Percentiles rank a stretch among this genome's conserved stretches.
These are phyloP conservation scores for Boletus holoroseus DNA, from an alignment of 1,284 basidiomycete species.

Conservation along the genomic window DNA sequence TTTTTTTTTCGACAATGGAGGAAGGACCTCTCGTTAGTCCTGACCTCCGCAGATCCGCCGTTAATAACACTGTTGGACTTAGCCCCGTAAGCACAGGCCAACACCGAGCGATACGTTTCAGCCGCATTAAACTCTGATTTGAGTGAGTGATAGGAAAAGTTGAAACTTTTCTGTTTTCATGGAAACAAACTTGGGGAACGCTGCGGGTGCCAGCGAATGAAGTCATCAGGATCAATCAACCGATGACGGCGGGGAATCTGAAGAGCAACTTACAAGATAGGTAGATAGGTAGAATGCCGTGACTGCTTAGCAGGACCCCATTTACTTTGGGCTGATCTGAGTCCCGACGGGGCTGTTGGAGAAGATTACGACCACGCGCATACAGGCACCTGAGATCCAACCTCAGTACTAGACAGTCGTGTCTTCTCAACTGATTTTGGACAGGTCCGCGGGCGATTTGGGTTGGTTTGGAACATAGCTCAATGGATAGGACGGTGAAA, in stretches of 20 bases:
- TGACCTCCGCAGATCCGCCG: slow-evolving; percentile 20
- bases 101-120: slow-evolving; percentile 23
- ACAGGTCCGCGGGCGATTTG: neutral
- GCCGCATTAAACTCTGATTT: slow-evolving; percentile 23
- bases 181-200: slow-evolving; percentile 21
- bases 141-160: slow-evolving; percentile 10
- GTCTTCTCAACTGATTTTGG: slow-evolving; percentile 3
- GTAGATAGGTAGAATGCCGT: neutral
- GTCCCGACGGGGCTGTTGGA: neutral
- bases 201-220: slow-evolving; percentile 9
- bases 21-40: neutral
- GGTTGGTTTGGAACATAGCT: neutral
- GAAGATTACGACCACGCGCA: neutral
- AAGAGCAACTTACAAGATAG: slow-evolving; percentile 2
- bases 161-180: slow-evolving; percentile 21
- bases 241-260: neutral
- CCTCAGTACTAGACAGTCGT: slow-evolving; percentile 15
- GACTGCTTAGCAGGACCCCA: slow-evolving; percentile 1
- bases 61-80: neutral
- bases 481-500: neutral
- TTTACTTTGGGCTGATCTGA: neutral
- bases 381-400: slow-evolving; percentile 22
- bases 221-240: slow-evolving; percentile 6
- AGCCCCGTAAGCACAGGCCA: slow-evolving; percentile 8
- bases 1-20: slow-evolving; percentile 1